Evolutionary conservation across 106 monocot genomes (phyloP), one percentile per base, ranked within the genome.

Genomic region (Hemerocallis citrina): DNA sequence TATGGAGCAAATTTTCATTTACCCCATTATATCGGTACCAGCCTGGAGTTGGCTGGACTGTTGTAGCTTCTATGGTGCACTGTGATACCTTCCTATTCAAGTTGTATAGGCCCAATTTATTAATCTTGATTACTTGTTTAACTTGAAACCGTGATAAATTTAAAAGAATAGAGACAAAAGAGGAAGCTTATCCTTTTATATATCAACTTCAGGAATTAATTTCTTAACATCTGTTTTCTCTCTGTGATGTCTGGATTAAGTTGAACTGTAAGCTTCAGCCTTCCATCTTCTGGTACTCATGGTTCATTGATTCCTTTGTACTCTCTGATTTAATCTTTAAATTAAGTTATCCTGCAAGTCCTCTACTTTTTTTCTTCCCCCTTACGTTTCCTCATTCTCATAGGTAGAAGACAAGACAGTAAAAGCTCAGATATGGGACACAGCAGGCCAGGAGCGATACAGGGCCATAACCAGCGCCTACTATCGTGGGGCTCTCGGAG

Each of bases 371-470:
- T 1, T 17, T 62, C 44, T 48, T 15, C 30, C 17, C 12, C 8
- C 34, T 44, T 48, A 4, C 20, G 25, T 34, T 58, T 34, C 2
- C 23, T 19, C 25, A 7, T 32, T 14, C 22, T 1, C 55, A 16
- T 24, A 64, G 63, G 72, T 64, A 11, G 56, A 72, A 41, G 64
- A 56, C 44, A 63, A 46, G 46, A 57, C 55, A 63, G 57, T 72
- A 35, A 72, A 72, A 56, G 72, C 72, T 29, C 72, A 72, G 43
- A 72, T 72, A 63, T 71, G 71, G 71, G 71, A 71, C 43, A 71
- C 71, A 10, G 71, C 71, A 52, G 71, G 71, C 0, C 71, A 71
- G 61, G 71, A 71, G 55, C 55, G 71, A 7, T 71, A 71, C 63
- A 40, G 71, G 7, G 71, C 71, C 16, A 71, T 71, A 19, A 71